Base-by-base conservation (phyloP, 306 rosid species). In the Senna tora region DNA sequence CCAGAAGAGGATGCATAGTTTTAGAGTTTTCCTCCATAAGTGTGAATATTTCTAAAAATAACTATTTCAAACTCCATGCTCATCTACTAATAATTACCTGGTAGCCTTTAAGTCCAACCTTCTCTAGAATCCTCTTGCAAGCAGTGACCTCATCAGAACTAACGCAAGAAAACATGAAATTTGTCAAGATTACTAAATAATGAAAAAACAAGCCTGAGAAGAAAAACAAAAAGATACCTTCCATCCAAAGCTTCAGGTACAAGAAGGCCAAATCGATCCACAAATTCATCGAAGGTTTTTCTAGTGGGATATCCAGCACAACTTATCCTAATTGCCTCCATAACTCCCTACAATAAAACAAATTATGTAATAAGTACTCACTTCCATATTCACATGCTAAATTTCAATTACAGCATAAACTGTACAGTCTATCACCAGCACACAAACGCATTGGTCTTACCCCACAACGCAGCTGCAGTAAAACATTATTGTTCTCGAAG, bases 261-360 rank as follows among this genome's bases (percentile, higher is more conserved):
- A 77, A 91, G 97, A 68, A 88, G 89, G 69, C 96, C 71, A 79
- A 91, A 91, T 67, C 97, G 85, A 59, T 88, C 91, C 51, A 85
- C 81, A 83, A 91, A 91, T 82, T 91, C 97, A 59, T 65, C 92
- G 28, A 88, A 91, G 65, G 90, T 25, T 79, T 88, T 91, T 82
- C 96, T 87, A 41, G 97, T 88, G 45, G 97, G 97, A 83, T 73
- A 91, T 64, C 97, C 97, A 42, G 97, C 97, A 82, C 97, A 91
- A 61, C 97, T 91, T 59, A 91, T 91, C 86, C 97, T 87, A 50
- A 91, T 91, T 28, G 97, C 97, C 72, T 91, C 97, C 97, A 91
- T 91, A 72, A 91, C 97, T 69, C 97, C 97, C 97, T 91, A 64
- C 51, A 73, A 69, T 50, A 54, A 76, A 42, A 63, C 21, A 51